These are phyloP conservation scores for Rhodotorula glutinis DNA, from an alignment of 1,284 basidiomycete genomes.

Conservation along the genomic window DNA sequence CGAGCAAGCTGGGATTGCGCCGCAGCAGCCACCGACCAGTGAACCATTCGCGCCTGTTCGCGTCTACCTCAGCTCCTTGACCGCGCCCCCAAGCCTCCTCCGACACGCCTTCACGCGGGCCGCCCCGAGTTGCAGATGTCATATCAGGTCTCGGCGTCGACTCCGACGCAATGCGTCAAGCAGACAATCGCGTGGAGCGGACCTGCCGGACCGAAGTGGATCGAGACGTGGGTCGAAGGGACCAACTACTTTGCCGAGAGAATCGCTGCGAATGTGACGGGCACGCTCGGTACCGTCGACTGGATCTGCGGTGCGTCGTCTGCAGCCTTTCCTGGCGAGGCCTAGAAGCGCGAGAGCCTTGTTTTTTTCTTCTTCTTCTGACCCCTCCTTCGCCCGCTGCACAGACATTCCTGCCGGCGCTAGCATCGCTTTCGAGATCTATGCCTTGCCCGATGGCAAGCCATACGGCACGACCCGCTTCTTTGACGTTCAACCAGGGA, in stretches of 20 bases:
- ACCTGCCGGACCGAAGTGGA: background rate
- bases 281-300: background rate
- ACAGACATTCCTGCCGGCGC: slow-evolving; percentile 22
- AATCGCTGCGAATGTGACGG: background rate
- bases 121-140: background rate
- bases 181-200: slow-evolving; percentile 9
- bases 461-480: background rate
- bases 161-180: slow-evolving; percentile 10
- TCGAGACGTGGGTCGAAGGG: background rate
- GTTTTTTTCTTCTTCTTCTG: too few species aligned
- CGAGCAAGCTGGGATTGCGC: too few species aligned
- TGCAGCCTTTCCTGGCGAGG: too few species aligned
- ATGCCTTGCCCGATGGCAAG: background rate
- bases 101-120: too few species aligned
- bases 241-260: slow-evolving; percentile 8
- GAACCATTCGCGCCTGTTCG: too few species aligned
- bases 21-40: too few species aligned
- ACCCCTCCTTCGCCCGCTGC: too few species aligned
- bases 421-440: slow-evolving; percentile 10
- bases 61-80: too few species aligned
- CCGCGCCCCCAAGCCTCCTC: too few species aligned
- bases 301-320: slow-evolving; percentile 7
- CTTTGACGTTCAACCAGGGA: slow-evolving; percentile 14
- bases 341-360: too few species aligned
- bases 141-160: background rate